Evolutionary conservation across 2,329 filamentous ascomycete species (phyloP).

Genomic region (Verticillium isaacii): DNA sequence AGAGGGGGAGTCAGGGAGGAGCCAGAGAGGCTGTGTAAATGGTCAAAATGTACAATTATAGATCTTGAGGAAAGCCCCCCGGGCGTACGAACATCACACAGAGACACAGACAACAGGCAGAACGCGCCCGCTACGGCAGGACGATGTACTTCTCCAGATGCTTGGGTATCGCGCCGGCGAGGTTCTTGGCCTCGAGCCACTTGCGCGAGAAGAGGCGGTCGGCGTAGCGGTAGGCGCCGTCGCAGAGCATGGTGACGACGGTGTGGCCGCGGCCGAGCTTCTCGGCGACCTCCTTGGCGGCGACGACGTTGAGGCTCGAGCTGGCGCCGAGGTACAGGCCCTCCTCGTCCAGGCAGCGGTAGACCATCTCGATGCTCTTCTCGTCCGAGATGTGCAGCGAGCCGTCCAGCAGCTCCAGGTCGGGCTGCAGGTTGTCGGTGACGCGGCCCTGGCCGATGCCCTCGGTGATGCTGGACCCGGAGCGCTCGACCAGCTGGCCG

Average conservation of each 20-base stretch:
- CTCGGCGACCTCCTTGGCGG: slow-evolving; percentile 89
- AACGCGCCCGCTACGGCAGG: slow-evolving; percentile 53
- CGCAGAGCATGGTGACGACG: slow-evolving; percentile 89
- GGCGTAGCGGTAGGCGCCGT: slow-evolving; percentile 96
- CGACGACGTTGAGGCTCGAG: slow-evolving; percentile 90
- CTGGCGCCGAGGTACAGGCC: slow-evolving; percentile 93
- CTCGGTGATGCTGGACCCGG: slow-evolving; percentile 89
- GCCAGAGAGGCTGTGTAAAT: slow-evolving; percentile 4
- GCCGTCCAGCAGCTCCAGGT: slow-evolving; percentile 79
- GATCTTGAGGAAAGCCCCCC: slow-evolving; percentile 4
- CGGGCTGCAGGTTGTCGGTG: slow-evolving; percentile 88
- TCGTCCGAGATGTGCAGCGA: slow-evolving; percentile 83
- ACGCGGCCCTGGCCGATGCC: slow-evolving; percentile 95
- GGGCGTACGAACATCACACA: slow-evolving; percentile 12
- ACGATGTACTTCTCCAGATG: slow-evolving; percentile 92
- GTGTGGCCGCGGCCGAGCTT: slow-evolving; percentile 84
- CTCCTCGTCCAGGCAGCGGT: slow-evolving; percentile 91
- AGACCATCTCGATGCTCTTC: slow-evolving; percentile 97
- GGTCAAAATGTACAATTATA: slow-evolving; percentile 13
- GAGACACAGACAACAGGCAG: slow-evolving; percentile 2
- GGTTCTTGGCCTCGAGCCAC: slow-evolving; percentile 84
- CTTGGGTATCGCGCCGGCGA: slow-evolving; percentile 76
- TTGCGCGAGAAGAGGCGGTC: slow-evolving; percentile 87
- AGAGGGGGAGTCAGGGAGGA: background rate
- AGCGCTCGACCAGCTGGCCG: slow-evolving; percentile 75